phyloP scores from a whole-genome alignment of 2,329 filamentous ascomycete genomes.

The Arthrobotrys megalospora region DNA sequence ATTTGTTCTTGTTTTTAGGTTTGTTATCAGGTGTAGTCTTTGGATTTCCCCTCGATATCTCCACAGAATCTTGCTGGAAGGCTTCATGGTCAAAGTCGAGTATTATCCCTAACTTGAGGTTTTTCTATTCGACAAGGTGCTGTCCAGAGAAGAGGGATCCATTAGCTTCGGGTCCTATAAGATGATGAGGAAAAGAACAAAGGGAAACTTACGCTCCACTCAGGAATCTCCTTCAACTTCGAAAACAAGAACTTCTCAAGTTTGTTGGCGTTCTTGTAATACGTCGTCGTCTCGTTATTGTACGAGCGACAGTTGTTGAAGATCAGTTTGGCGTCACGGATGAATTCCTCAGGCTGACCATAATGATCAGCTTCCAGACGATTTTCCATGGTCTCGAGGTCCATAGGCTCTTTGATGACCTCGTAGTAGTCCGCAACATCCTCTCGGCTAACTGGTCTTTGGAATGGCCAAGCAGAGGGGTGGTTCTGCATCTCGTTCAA shows the following conservation, averaged over 20 bases:
- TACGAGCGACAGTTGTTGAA: slow-evolving; percentile 96
- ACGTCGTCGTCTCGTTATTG: slow-evolving; percentile 94
- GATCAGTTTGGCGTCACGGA: slow-evolving; percentile 87
- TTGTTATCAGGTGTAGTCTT: neutral
- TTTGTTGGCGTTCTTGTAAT: slow-evolving; percentile 94
- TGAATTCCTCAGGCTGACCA: slow-evolving; percentile 90
- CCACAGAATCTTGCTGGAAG: neutral
- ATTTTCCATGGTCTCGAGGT: slow-evolving; percentile 83
- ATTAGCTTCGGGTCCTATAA: slow-evolving; percentile 13
- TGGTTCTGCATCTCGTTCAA: slow-evolving; percentile 97
- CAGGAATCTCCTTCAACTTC: slow-evolving; percentile 65
- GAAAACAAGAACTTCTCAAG: slow-evolving; percentile 73
- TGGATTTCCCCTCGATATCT: neutral
- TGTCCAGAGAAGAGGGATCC: neutral
- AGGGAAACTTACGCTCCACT: slow-evolving; percentile 64
- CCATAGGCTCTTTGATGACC: slow-evolving; percentile 98
- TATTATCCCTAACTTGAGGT: slow-evolving; percentile 25
- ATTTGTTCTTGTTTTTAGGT: neutral
- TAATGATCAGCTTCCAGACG: slow-evolving; percentile 96
- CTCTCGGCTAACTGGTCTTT: slow-evolving; percentile 91
- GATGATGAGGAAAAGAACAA: neutral
- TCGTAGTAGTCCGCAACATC: slow-evolving; percentile 99
- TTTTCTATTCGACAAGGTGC: slow-evolving; percentile 56
- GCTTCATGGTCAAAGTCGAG: slow-evolving; percentile 13
- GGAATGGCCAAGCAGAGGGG: slow-evolving; percentile 92